Conservation (phyloP, 1,139 yeast genomes). For the Kluyveromyces marxianus region DNA sequence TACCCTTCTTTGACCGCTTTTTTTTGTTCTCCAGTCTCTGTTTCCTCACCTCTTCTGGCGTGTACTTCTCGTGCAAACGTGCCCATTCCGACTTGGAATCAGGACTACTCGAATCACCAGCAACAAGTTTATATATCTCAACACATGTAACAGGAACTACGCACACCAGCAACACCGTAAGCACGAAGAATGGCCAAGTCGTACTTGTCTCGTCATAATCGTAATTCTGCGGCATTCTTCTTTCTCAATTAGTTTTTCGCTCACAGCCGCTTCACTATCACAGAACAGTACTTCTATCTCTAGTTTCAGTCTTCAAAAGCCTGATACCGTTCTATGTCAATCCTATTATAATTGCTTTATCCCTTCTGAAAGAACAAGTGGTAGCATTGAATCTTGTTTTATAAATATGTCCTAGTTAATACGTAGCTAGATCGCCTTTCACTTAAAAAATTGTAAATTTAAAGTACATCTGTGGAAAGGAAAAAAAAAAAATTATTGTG, state of each 20-base stretch:
- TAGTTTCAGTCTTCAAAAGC: too few species aligned
- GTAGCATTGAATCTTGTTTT: too few species aligned
- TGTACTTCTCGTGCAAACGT: slow-evolving; percentile 24
- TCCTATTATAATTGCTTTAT: too few species aligned
- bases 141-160: slow-evolving; percentile 63
- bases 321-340: too few species aligned
- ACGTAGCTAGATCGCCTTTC: too few species aligned
- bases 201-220: slow-evolving; percentile 87
- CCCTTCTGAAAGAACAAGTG: too few species aligned
- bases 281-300: too few species aligned
- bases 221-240: slow-evolving; percentile 36
- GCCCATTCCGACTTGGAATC: slow-evolving; percentile 10
- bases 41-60: slow-evolving; percentile 36
- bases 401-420: too few species aligned
- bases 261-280: too few species aligned
- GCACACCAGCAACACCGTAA: slow-evolving; percentile 61
- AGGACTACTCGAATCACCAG: slow-evolving; percentile 10
- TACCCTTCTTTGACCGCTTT: slow-evolving; percentile 36
- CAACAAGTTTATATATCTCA: slow-evolving; percentile 33
- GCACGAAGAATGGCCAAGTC: slow-evolving; percentile 91
- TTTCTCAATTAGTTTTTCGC: slow-evolving; percentile 12
- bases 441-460: too few species aligned
- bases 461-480: too few species aligned
- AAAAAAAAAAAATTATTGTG: too few species aligned
- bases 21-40: slow-evolving; percentile 33